Percentiles rank a stretch among this genome's conserved stretches.
phyloP scores from a whole-genome alignment of 2,329 filamentous ascomycete genomes.

The Clonostachys rhizophaga region DNA sequence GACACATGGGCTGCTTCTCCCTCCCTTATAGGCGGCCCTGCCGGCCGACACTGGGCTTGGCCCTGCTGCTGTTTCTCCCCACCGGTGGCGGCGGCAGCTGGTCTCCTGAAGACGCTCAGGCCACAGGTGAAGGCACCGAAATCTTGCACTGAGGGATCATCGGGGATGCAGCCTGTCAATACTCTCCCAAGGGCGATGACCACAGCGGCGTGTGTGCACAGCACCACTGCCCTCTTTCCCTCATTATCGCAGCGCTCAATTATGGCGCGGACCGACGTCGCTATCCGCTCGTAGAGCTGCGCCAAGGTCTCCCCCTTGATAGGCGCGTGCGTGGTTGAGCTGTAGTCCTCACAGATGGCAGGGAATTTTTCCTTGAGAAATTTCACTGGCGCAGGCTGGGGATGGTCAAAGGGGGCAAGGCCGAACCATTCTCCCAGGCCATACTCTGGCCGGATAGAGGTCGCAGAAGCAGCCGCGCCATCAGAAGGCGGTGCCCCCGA shows the following conservation, averaged over 20 bases:
- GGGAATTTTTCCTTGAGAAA: conserved; percentile 67
- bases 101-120: conserved; percentile 55
- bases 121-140: conserved; percentile 84
- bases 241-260: conserved; percentile 70
- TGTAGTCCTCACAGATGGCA: conserved; percentile 51
- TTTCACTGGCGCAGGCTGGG: conserved; percentile 62
- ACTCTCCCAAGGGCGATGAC: conserved; percentile 82
- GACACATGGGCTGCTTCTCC: neutral
- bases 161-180: conserved; percentile 74
- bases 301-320: conserved; percentile 71
- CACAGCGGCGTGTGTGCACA: conserved; percentile 87
- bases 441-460: conserved; percentile 46
- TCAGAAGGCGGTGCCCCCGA: conserved; percentile 4
- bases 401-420: conserved; percentile 78
- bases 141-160: conserved; percentile 67
- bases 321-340: conserved; percentile 58
- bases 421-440: conserved; percentile 88
- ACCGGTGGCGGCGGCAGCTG: neutral
- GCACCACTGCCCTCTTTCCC: conserved; percentile 64
- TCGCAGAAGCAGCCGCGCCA: conserved; percentile 4
- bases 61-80: neutral
- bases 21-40: neutral
- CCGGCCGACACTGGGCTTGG: neutral
- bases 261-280: conserved; percentile 63
- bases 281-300: conserved; percentile 76